Base-by-base conservation (phyloP, 2,329 filamentous ascomycete genomes). In the Penicillium sp. region DNA sequence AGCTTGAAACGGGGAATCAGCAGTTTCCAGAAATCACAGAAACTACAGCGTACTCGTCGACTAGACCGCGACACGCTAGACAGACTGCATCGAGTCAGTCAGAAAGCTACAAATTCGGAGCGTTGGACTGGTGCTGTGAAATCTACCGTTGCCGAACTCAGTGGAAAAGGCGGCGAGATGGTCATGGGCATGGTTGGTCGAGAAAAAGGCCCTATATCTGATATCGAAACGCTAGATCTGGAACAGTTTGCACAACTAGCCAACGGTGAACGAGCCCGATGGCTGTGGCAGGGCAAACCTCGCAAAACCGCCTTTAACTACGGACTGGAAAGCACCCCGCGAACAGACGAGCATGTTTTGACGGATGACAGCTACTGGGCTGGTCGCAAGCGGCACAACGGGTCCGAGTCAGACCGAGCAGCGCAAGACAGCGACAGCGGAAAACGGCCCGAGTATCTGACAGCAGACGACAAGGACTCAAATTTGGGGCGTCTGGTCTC, bases 71-170 rank as follows among this genome's bases (percentile, higher is more conserved):
- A 88, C 65, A 97, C 93, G 0, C 77, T 97, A 35, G 85, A 92
- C 56, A 85, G 84, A 56, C 79, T 99, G 46, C 92, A 95, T 65
- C 84, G 83, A 48, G 83, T 81, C n/a, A 97, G 93, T 12, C 90
- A 90, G 40, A 97, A 96, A 70, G 91, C 91, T 30, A 92, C 91
- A 2, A 89, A 88, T 51, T 88, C 90, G 33, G 91, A 97, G 68
- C 89, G 88, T 2, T 97, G 93, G 90, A 89, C 88, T 16, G 90
- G 90, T 66, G 92, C 93, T 18, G 91, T 99, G 65, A 97, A 97
- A 70, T 96, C 91, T 3, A 97, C 93, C 0, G 89, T 97, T 47
- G 91, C 89, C 18, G 94, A 97, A 72, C 84, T 99, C 40, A 91
- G 91, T 63, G 93, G 94, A 14, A 96, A 97, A 70, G 88, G 93